These are phyloP conservation scores for Lineolata rhizophorae DNA, from an alignment of 495 filamentous ascomycete species.

Conservation along the genomic window DNA sequence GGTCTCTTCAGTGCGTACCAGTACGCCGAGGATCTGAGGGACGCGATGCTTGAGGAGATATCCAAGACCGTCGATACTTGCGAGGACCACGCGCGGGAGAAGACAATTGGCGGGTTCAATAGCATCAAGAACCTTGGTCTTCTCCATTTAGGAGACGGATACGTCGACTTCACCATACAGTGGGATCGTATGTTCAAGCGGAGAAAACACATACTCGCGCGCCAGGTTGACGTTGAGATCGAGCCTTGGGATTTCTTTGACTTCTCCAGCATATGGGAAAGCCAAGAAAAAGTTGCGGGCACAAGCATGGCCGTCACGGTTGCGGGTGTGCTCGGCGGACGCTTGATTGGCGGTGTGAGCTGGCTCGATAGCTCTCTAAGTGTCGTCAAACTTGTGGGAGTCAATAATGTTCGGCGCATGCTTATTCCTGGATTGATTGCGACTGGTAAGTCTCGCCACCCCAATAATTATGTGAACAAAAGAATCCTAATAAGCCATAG, in stretches of 20 bases:
- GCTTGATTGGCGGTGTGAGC: constrained; percentile 59
- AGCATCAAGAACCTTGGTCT: constrained; percentile 73
- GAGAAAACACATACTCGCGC: constrained; percentile 54
- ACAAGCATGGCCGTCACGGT: constrained; percentile 86
- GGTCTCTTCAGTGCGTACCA: constrained; percentile 69
- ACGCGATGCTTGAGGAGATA: constrained; percentile 77
- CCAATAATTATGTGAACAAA: too few species aligned
- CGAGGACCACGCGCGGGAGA: constrained; percentile 62
- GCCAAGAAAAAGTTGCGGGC: constrained; percentile 82
- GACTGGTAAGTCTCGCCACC: constrained; percentile 37
- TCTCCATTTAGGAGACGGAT: constrained; percentile 72
- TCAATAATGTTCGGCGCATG: constrained; percentile 57
- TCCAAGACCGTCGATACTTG: constrained; percentile 52
- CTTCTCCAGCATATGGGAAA: constrained; percentile 54
- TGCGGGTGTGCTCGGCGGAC: constrained; percentile 61
- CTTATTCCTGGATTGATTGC: constrained; percentile 60
- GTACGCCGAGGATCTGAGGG: constrained; percentile 78
- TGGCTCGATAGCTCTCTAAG: constrained; percentile 79
- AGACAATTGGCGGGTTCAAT: constrained; percentile 64
- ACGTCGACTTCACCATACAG: constrained; percentile 62
- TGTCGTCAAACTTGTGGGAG: constrained; percentile 58
- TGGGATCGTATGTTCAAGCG: constrained; percentile 81
- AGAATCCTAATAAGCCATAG: too few species aligned
- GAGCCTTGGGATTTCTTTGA: constrained; percentile 92
- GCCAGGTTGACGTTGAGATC: constrained; percentile 67